These are phyloP conservation scores for Sporobolomyces phaffii DNA, from an alignment of 768 basidiomycete genomes.

Conservation along the genomic window DNA sequence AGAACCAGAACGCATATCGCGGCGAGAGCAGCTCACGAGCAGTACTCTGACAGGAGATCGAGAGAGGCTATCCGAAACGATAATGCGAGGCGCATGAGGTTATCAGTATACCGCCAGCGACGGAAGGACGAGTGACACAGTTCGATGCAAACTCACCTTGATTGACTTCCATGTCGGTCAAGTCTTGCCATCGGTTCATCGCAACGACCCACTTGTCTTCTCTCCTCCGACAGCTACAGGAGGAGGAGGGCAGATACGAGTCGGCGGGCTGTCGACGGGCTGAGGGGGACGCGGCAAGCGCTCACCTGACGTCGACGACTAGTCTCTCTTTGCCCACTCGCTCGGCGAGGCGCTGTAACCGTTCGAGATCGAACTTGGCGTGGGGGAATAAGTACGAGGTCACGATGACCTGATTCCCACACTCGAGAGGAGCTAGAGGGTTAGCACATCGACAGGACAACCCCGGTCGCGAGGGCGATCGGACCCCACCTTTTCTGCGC, in stretches of 20 bases:
- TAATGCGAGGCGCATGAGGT: too few species aligned
- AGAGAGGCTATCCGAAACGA: too few species aligned
- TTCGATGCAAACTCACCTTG: conserved; percentile 55
- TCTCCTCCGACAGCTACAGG: conserved; percentile 69
- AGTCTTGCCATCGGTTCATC: conserved; percentile 97
- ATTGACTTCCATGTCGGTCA: conserved; percentile 88
- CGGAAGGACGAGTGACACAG: too few species aligned
- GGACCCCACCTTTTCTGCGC: conserved; percentile 72
- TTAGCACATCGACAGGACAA: background rate
- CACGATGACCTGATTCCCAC: conserved; percentile 73
- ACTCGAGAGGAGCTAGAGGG: background rate
- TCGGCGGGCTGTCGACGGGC: accelerated
- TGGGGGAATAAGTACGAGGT: conserved; percentile 89
- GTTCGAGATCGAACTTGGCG: conserved; percentile 68
- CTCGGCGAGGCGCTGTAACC: conserved; percentile 59
- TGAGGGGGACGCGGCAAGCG: background rate
- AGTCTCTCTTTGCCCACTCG: conserved; percentile 74
- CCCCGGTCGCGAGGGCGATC: background rate
- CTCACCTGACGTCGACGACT: conserved; percentile 87
- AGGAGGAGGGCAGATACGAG: too few species aligned
- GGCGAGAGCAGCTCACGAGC: conserved; percentile 54
- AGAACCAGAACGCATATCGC: background rate
- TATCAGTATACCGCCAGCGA: too few species aligned
- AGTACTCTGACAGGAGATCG: conserved; percentile 67
- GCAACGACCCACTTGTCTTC: conserved; percentile 81